Percentiles rank a stretch among this genome's conserved stretches.
Conservation (phyloP, 2,329 filamentous ascomycete species). For the Fusarium hostae region DNA sequence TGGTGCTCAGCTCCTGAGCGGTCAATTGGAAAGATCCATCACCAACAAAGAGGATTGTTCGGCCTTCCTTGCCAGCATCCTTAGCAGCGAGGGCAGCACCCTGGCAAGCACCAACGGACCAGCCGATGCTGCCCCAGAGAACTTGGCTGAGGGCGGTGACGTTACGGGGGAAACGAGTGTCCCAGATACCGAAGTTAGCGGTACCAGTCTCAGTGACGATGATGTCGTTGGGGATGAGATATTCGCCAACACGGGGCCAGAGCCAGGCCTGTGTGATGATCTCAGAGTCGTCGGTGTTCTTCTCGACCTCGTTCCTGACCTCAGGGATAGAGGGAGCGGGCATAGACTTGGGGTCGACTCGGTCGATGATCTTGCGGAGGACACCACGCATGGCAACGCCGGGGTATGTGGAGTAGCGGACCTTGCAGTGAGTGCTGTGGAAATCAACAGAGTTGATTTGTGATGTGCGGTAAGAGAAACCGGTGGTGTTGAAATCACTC, state of each 20-base stretch:
- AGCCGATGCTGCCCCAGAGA: constrained; percentile 75
- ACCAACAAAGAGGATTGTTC: constrained; percentile 88
- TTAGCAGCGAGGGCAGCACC: constrained; percentile 79
- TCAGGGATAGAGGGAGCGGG: constrained; percentile 63
- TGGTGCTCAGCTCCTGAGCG: constrained; percentile 84
- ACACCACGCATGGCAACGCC: constrained; percentile 82
- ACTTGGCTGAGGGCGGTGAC: constrained; percentile 86
- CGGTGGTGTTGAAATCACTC: constrained; percentile 84
- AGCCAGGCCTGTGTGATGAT: constrained; percentile 77
- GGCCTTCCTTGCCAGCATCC: constrained; percentile 67
- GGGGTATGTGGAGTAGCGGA: constrained; percentile 83
- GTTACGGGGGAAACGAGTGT: constrained; percentile 80
- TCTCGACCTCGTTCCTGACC: constrained; percentile 62
- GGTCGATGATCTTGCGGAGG: constrained; percentile 74
- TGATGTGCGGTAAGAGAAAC: constrained; percentile 82
- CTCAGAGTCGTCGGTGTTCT: constrained; percentile 53
- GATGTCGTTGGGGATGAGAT: constrained; percentile 77
- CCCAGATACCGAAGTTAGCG: constrained; percentile 88
- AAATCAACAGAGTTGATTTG: constrained; percentile 84
- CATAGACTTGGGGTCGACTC: constrained; percentile 67
- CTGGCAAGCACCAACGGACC: constrained; percentile 68
- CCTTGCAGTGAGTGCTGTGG: constrained; percentile 77
- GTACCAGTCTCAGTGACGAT: constrained; percentile 90
- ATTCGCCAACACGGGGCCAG: constrained; percentile 81
- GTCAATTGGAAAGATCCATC: constrained; percentile 90